A percentile compares a stretch with the other conserved stretches of the same genome.
phyloP scores from a whole-genome alignment of 768 basidiomycete genomes.

The Tremella mesenterica region DNA sequence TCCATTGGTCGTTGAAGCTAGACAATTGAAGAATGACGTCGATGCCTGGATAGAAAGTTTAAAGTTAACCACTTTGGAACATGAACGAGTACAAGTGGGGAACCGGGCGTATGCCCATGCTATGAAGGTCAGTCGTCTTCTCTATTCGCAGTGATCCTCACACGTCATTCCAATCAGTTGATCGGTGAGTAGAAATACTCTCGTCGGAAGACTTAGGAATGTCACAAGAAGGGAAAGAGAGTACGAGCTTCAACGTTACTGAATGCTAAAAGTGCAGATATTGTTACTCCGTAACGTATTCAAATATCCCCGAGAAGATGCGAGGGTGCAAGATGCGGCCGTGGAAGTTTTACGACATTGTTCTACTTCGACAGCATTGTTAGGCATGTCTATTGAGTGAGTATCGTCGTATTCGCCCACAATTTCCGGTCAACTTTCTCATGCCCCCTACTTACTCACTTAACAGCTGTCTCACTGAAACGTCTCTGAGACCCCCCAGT shows the following conservation, averaged over 20 bases:
- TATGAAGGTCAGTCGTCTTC: conserved; percentile 34
- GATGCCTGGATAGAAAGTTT: conserved; percentile 39
- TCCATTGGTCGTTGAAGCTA: conserved; percentile 23
- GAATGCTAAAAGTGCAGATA: conserved; percentile 20
- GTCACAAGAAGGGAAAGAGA: too few relatives aligned
- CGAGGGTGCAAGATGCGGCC: conserved; percentile 32
- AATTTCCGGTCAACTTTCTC: not conserved
- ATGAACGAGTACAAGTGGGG: conserved; percentile 39
- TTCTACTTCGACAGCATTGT: conserved; percentile 32
- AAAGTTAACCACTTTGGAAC: conserved; percentile 32
- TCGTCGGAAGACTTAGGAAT: too few relatives aligned
- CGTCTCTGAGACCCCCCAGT: too few relatives aligned
- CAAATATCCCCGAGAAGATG: conserved; percentile 23
- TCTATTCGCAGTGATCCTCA: too few relatives aligned
- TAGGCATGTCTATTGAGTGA: conserved; percentile 43
- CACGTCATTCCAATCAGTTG: too few relatives aligned
- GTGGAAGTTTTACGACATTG: conserved; percentile 36
- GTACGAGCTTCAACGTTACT: not conserved
- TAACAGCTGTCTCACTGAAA: too few relatives aligned
- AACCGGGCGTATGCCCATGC: conserved; percentile 40
- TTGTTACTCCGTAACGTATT: conserved; percentile 35
- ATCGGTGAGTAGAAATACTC: too few relatives aligned
- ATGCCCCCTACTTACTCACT: not conserved
- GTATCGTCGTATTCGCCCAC: conserved; percentile 5
- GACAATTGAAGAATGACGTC: conserved; percentile 27